Evolutionary conservation across 2,329 filamentous ascomycete species (phyloP).

Genomic region (Trichoderma asperellum): DNA sequence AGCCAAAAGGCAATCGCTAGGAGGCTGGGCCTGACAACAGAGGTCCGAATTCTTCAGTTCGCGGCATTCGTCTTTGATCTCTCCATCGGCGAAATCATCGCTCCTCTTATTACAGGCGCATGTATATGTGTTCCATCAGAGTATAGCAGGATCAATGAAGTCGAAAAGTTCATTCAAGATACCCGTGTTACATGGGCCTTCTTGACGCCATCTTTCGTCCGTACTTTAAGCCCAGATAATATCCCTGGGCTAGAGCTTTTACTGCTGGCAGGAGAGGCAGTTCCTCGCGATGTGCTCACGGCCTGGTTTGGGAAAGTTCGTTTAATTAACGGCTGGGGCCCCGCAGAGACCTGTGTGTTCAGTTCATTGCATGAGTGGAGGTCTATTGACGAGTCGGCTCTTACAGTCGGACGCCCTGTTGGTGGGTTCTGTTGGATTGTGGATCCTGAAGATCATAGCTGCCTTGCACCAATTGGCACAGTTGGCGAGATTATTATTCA

Average conservation of each 20-base stretch:
- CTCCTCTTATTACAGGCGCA: conserved; percentile 27
- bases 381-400: neutral
- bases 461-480: conserved; percentile 33
- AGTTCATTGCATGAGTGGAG: conserved; percentile 9
- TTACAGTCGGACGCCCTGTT: conserved; percentile 21
- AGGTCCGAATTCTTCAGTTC: conserved; percentile 27
- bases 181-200: neutral
- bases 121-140: conserved; percentile 33
- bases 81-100: conserved; percentile 27
- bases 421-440: conserved; percentile 33
- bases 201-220: conserved; percentile 17
- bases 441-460: conserved; percentile 31
- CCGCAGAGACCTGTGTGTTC: conserved; percentile 46
- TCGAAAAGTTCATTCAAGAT: conserved; percentile 14
- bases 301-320: conserved; percentile 35
- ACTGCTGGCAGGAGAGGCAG: conserved; percentile 22
- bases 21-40: neutral
- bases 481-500: conserved; percentile 43
- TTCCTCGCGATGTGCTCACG: neutral
- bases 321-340: conserved; percentile 48
- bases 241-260: conserved; percentile 16
- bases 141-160: conserved; percentile 21
- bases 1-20: conserved; percentile 7
- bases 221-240: neutral
- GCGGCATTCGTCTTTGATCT: conserved; percentile 31